Evolutionary conservation across 2,329 filamentous ascomycete species (phyloP).

Genomic region (Arthrocladium fulminans): DNA sequence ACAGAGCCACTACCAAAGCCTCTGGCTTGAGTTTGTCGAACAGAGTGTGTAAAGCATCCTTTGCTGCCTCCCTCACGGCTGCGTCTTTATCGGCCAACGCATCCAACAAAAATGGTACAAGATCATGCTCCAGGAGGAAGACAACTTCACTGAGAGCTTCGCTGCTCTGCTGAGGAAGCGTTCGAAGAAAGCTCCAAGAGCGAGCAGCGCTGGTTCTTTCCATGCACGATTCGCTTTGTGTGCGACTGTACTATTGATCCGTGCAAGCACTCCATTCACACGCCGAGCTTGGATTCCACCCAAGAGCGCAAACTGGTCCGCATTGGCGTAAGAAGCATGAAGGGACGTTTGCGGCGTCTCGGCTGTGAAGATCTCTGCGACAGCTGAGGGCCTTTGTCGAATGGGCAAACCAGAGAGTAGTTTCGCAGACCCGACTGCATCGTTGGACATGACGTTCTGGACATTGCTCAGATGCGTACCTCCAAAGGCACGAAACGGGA

Average conservation of each 20-base stretch:
- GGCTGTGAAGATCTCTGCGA: too few relatives aligned
- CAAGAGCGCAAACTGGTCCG: conserved; percentile 55
- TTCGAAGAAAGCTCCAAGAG: conserved; percentile 88
- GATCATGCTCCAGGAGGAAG: conserved; percentile 75
- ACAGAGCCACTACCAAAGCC: conserved; percentile 69
- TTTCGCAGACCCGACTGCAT: too few relatives aligned
- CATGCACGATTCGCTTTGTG: conserved; percentile 88
- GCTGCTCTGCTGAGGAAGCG: conserved; percentile 70
- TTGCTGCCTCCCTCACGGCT: conserved; percentile 80
- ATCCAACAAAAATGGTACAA: conserved; percentile 65
- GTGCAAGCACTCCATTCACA: conserved; percentile 53
- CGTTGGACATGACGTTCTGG: too few relatives aligned
- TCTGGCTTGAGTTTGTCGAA: conserved; percentile 73
- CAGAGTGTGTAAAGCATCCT: conserved; percentile 86
- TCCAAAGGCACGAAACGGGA: too few relatives aligned
- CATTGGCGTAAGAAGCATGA: conserved; percentile 57
- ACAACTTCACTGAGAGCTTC: conserved; percentile 70
- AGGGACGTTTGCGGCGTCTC: conserved; percentile 61
- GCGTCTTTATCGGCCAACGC: conserved; percentile 80
- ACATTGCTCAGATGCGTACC: too few relatives aligned
- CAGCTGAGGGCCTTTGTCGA: too few relatives aligned
- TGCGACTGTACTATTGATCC: conserved; percentile 65
- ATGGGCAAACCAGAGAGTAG: too few relatives aligned
- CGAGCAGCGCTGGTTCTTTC: conserved; percentile 88
- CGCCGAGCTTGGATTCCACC: conserved; percentile 55